Base-by-base conservation (phyloP, 257 asterid species). In the Apocynum venetum region DNA sequence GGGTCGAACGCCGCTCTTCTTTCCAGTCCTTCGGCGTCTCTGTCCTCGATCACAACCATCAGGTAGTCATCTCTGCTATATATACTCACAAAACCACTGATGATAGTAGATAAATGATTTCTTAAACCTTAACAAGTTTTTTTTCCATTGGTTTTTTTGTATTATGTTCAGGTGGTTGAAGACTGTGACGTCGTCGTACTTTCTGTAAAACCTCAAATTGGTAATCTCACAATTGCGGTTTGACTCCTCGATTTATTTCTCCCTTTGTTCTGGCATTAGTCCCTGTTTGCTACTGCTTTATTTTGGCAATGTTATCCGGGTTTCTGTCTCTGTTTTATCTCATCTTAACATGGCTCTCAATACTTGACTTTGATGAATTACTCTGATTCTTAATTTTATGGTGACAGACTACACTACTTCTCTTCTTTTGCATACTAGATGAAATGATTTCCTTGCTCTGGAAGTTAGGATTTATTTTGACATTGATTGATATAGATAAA, bases 131-230 rank as follows among this genome's bases (percentile, higher is more conserved):
- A 68, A 68, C 52, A 19, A 2, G 40, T 61, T 19, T 83, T 56
- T 85, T 80, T 78, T 80, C 57, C 48, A 31, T 35, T 19, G 25
- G 12, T 14, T 71, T 47, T 12, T 72, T 12, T 72, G 47, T 49
- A 72, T 4, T 14, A 78, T 71, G 55, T 57, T 79, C 94, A 95
- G 99, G 99, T 93, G 41, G 96, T 93, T 80, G 88, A 89, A 86
- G 92, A 88, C 73, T 88, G 97, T 76, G 98, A 95, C 73, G 97
- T 95, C 78, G 86, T 95, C 75, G 71, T 93, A 71, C 87, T 95
- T 83, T 93, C 98, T 20, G 97, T 95, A 85, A 95, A 93, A 82
- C 98, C 99, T 85, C 98, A 95, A 93, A 87, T 88, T 76, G 96
- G 97, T 95, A 95, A 35, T 68, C 63, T 76, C 71, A 44, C 20